Percentiles rank a stretch among this genome's conserved stretches.
These are phyloP conservation scores for Vaccinium macrocarpon DNA, from an alignment of 148 eudicot species.

Conservation along the genomic window DNA sequence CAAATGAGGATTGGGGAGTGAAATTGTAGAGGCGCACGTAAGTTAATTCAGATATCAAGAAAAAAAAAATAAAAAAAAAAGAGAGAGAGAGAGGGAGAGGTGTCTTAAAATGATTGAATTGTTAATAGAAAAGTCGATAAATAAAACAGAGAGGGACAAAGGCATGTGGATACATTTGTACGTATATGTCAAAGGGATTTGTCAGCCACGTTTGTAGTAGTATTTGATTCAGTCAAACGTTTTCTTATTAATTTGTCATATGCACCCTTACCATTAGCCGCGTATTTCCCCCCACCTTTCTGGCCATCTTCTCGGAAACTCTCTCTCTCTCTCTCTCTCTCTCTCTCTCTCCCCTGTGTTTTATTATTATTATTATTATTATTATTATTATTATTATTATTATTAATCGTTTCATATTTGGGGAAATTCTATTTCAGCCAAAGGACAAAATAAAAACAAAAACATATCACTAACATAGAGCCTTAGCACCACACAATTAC, in stretches of 20 bases:
- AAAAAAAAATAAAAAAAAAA: too few species aligned
- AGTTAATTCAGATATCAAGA: too few species aligned
- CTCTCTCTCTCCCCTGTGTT: too few species aligned
- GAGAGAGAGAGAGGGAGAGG: neutral
- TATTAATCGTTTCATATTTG: too few species aligned
- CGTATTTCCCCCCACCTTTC: neutral
- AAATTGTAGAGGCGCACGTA: too few species aligned
- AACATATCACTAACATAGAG: too few species aligned
- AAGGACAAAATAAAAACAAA: too few species aligned
- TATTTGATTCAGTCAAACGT: slow-evolving; percentile 6
- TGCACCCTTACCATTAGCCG: neutral
- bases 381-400: too few species aligned
- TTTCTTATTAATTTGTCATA: neutral
- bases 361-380: too few species aligned
- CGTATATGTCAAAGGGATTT: neutral
- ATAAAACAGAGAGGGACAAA: neutral
- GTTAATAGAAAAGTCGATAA: neutral
- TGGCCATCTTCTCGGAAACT: neutral
- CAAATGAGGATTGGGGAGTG: too few species aligned
- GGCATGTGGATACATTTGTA: neutral
- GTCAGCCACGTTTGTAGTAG: slow-evolving; percentile 4
- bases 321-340: neutral
- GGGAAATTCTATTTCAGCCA: too few species aligned
- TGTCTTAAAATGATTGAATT: neutral
- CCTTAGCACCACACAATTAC: too few species aligned